Evolutionary conservation across 139 green algal species (phyloP), one percentile per base, ranked within the genome.

Genomic region (Ettlia oleoabundans): DNA sequence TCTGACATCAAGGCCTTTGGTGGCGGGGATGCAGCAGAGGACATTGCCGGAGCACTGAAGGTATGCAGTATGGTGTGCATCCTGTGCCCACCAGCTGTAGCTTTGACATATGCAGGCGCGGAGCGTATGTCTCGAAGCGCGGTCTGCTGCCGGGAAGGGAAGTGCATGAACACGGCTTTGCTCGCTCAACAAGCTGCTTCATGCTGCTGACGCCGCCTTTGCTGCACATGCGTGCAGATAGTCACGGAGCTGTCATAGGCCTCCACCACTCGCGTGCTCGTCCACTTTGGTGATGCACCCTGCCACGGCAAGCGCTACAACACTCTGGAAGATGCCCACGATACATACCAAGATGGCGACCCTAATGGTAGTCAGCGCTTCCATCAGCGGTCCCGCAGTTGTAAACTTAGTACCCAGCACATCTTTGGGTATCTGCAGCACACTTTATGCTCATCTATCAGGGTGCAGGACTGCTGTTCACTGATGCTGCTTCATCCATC

Each of bases 251-350:
- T 88, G 41, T 53, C 30, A 28, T 88, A 78, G 84, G 4, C 22
- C 38, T 82, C 63, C 15, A 69, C 51, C 47, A 85, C 64, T 13
- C 81, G 77, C 71, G 78, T 88, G 64, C 30, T 88, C 22, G 79
- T 84, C 47, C 83, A 84, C 61, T 83, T 87, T 79, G 77, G 65
- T 3, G 83, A 87, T 74, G 69, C 77, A 3, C 83, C 83, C 43
- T 76, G 62, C 38, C 83, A 87, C 33, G 83, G 83, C 83, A 58
- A 28, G 35, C 51, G 41, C 32, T 87, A 80, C 65, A 43, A 87
- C 71, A 62, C 58, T 47, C 24, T 7, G 24, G 9, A 33, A 28
- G 69, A 85, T 62, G 40, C 5, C 22, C 15, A 1, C 10, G 70
- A 78, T 47, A 33, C 18, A 18, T 78, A 78, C 47, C 70, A 43